Conservation (phyloP, 768 basidiomycete species). For the Porphyrellus cyaneotinctus region DNA sequence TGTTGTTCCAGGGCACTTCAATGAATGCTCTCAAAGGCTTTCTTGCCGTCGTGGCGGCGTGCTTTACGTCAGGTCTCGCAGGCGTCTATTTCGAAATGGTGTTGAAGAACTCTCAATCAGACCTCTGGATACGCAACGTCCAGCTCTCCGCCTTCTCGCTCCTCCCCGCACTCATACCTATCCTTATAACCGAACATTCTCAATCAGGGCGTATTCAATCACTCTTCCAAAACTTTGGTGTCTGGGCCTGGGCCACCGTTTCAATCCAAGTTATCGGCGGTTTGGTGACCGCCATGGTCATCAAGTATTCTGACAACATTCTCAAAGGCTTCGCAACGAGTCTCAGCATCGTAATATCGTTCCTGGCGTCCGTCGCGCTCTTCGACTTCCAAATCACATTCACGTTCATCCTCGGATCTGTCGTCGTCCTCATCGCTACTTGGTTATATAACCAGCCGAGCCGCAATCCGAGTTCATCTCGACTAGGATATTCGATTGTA, state of each 20-base stretch:
- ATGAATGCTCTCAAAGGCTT: slow-evolving; percentile 88
- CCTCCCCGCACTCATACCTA: slow-evolving; percentile 79
- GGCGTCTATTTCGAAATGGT: slow-evolving; percentile 99
- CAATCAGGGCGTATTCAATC: slow-evolving; percentile 41
- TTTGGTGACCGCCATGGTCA: slow-evolving; percentile 87
- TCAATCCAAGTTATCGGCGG: slow-evolving; percentile 88
- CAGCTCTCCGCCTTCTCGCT: slow-evolving; percentile 94
- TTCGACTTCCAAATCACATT: slow-evolving; percentile 87
- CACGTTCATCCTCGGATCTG: slow-evolving; percentile 80
- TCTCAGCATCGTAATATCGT: slow-evolving; percentile 90
- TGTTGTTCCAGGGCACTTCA: slow-evolving; percentile 39
- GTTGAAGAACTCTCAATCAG: slow-evolving; percentile 81
- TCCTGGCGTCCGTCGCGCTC: slow-evolving; percentile 84
- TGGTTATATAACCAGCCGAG: slow-evolving; percentile 83
- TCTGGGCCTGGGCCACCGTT: slow-evolving; percentile 91
- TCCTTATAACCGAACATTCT: slow-evolving; percentile 51
- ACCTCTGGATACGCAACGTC: slow-evolving; percentile 96
- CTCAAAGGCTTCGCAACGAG: slow-evolving; percentile 95
- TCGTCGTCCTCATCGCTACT: slow-evolving; percentile 81
- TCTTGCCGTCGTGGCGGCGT: slow-evolving; percentile 83
- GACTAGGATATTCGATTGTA: slow-evolving; percentile 26
- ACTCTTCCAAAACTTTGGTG: slow-evolving; percentile 82
- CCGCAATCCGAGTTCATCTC: slow-evolving; percentile 32
- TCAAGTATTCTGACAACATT: slow-evolving; percentile 91
- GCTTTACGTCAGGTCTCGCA: slow-evolving; percentile 92